These are phyloP conservation scores for Ormosia semicastrata DNA, from an alignment of 306 rosid genomes.

Conservation along the genomic window DNA sequence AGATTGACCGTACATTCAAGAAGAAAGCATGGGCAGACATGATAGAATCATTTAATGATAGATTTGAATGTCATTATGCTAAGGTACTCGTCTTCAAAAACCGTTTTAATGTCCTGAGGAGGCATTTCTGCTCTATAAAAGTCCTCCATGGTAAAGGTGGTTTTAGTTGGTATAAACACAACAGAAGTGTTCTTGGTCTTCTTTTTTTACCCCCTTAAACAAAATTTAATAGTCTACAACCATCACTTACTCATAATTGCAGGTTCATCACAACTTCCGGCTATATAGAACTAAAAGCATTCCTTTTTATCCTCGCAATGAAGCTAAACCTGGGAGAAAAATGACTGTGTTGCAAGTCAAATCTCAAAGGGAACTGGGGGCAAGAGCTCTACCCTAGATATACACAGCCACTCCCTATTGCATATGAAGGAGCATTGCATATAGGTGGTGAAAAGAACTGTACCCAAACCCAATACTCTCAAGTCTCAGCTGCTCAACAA, in stretches of 20 bases:
- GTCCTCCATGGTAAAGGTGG: conserved; percentile 22
- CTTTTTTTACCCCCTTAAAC: not conserved
- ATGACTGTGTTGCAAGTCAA: not conserved
- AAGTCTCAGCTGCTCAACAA: not conserved
- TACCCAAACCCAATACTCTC: not conserved
- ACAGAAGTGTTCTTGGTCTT: not conserved
- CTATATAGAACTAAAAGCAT: conserved; percentile 20
- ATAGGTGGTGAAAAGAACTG: not conserved
- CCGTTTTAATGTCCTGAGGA: conserved; percentile 24
- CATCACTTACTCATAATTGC: not conserved
- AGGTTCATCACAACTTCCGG: conserved; percentile 33
- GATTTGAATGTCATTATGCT: conserved; percentile 21
- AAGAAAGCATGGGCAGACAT: conserved; percentile 34
- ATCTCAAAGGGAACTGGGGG: not conserved
- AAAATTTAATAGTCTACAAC: not conserved
- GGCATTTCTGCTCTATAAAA: conserved; percentile 20
- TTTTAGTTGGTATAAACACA: conserved; percentile 28
- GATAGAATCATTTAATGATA: conserved; percentile 28
- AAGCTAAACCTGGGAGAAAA: not conserved
- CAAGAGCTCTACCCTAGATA: not conserved
- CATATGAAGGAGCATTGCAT: not conserved
- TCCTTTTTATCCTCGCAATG: conserved; percentile 32
- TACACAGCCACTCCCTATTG: not conserved
- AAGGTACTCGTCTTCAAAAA: conserved; percentile 37
- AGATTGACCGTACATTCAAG: conserved; percentile 28